Evolutionary conservation across 108 stramenopile genomes (phyloP).

Genomic region (Aurantiochytrium sp.): DNA sequence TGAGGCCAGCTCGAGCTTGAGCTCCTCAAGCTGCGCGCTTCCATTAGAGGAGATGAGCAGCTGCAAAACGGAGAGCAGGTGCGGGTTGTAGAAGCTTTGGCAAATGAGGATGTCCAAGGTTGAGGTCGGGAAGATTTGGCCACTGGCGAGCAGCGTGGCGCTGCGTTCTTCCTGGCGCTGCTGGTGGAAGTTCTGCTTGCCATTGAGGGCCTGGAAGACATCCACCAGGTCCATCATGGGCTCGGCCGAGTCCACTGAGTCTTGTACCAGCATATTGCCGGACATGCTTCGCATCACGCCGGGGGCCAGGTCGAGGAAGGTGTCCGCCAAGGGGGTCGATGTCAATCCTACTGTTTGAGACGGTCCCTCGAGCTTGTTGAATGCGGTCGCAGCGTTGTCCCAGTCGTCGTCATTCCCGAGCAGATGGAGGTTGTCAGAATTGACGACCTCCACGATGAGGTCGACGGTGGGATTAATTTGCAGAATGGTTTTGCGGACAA

Average conservation of each 20-base stretch:
- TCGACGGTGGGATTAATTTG: background rate
- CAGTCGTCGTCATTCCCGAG: background rate
- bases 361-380: no score
- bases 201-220: background rate
- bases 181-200: background rate
- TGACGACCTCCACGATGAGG: background rate
- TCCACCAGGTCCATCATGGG: background rate
- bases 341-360: no score
- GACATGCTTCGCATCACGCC: no score
- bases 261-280: no score
- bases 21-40: background rate
- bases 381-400: no score
- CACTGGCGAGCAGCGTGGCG: background rate
- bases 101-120: conserved; percentile 30
- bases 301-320: no score
- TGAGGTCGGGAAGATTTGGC: background rate
- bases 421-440: background rate
- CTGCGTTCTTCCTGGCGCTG: background rate
- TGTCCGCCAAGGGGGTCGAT: no score
- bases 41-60: background rate
- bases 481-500: background rate
- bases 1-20: background rate
- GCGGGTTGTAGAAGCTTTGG: conserved; percentile 35
- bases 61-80: background rate
- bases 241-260: background rate